Evolutionary conservation across 768 basidiomycete genomes (phyloP).

Genomic region (Calocera cornea): DNA sequence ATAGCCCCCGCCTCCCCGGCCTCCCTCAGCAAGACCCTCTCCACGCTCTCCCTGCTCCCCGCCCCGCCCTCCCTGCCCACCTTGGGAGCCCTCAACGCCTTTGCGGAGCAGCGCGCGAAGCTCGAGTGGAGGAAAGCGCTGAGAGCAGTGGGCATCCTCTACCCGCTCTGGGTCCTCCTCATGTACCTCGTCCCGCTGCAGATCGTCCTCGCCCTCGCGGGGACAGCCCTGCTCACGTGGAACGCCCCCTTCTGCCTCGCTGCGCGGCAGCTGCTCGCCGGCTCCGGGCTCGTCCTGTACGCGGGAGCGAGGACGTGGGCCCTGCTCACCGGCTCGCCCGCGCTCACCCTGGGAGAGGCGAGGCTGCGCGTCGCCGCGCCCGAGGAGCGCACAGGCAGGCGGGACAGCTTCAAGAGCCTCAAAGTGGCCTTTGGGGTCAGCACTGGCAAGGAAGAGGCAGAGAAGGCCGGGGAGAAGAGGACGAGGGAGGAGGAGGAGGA

Average conservation of each 20-base stretch:
- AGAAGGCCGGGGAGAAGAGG: neutral
- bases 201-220: constrained; percentile 44
- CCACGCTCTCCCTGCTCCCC: constrained; percentile 33
- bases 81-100: constrained; percentile 47
- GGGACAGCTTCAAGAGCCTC: neutral
- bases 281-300: constrained; percentile 59
- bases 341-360: constrained; percentile 25
- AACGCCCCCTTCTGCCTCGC: constrained; percentile 54
- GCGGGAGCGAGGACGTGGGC: constrained; percentile 39
- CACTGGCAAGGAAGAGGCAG: constrained; percentile 11
- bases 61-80: constrained; percentile 47
- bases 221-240: constrained; percentile 46
- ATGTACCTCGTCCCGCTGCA: constrained; percentile 50
- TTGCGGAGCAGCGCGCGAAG: constrained; percentile 34
- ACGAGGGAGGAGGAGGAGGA: constrained; percentile 7
- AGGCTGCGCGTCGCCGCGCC: neutral
- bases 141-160: constrained; percentile 44
- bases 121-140: constrained; percentile 27
- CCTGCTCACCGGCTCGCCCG: constrained; percentile 39
- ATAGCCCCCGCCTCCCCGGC: constrained; percentile 36
- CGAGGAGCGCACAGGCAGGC: neutral
- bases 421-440: neutral
- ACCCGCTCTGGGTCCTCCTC: constrained; percentile 51
- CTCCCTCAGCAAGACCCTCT: constrained; percentile 31
- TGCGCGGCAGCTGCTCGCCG: constrained; percentile 42